Evolutionary conservation across 1,284 basidiomycete genomes (phyloP).

Genomic region (Fomitiporia mediterranea): DNA sequence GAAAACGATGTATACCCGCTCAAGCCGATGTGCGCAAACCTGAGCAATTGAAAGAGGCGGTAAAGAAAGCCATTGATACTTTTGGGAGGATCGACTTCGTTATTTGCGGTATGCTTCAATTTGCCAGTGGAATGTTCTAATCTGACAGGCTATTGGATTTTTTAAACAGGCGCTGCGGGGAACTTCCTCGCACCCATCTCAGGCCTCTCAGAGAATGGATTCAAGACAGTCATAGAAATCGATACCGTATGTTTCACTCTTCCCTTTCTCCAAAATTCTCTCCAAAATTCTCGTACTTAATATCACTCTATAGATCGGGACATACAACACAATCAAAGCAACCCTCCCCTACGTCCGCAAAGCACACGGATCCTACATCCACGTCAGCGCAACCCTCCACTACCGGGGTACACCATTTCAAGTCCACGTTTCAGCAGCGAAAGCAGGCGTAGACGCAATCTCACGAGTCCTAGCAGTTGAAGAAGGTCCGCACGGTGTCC

Average conservation of each 20-base stretch:
- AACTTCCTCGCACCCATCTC: conserved; percentile 87
- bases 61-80: conserved; percentile 64
- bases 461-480: conserved; percentile 85
- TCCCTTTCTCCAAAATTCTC: background rate
- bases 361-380: conserved; percentile 80
- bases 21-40: conserved; percentile 85
- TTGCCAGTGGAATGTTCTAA: conserved; percentile 12
- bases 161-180: conserved; percentile 72
- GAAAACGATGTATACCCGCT: conserved; percentile 65
- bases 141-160: no score
- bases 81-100: conserved; percentile 94
- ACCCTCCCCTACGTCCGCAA: conserved; percentile 72
- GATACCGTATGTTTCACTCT: conserved; percentile 59
- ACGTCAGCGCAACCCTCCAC: conserved; percentile 90
- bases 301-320: conserved; percentile 88
- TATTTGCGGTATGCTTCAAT: conserved; percentile 78
- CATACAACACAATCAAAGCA: conserved; percentile 93
- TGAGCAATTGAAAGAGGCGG: conserved; percentile 71
- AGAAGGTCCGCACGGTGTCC: conserved; percentile 91
- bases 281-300: conserved; percentile 3
- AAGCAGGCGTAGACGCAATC: conserved; percentile 90
- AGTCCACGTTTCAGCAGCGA: conserved; percentile 91
- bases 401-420: conserved; percentile 90
- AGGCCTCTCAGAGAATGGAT: conserved; percentile 80
- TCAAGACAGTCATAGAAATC: conserved; percentile 92